Evolutionary conservation across 257 asterid species (phyloP).

Genomic region (Paraleonurus japonicus): DNA sequence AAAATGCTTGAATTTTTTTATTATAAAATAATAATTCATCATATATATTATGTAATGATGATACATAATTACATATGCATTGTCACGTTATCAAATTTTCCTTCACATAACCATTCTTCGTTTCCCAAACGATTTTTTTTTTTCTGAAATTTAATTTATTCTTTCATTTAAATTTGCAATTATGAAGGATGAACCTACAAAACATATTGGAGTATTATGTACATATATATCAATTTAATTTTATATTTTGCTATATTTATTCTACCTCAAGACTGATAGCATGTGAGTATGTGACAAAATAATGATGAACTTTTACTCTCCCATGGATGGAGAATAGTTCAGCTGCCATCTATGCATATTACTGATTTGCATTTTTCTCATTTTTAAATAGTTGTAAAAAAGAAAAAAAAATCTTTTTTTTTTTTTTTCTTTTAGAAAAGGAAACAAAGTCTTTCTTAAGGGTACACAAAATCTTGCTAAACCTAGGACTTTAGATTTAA

Average conservation of each 20-base stretch:
- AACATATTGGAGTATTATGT: too few species aligned
- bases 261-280: background rate
- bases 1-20: background rate
- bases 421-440: background rate
- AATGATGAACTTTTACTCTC: background rate
- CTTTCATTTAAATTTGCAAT: background rate
- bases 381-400: background rate
- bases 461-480: background rate
- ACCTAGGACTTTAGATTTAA: slow-evolving; percentile 18
- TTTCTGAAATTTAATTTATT: too few species aligned
- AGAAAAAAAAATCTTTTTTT: background rate
- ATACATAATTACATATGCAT: too few species aligned
- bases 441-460: background rate
- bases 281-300: too few species aligned
- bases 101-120: too few species aligned
- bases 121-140: too few species aligned
- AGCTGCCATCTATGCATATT: background rate
- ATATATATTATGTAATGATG: too few species aligned
- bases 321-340: background rate
- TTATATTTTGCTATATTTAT: background rate
- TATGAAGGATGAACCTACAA: background rate
- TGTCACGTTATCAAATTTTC: too few species aligned
- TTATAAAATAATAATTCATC: background rate
- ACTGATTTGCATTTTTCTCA: background rate
- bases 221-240: too few species aligned